These are phyloP conservation scores for Xylaria multiplex DNA, from an alignment of 2,329 filamentous ascomycete species.

Conservation along the genomic window DNA sequence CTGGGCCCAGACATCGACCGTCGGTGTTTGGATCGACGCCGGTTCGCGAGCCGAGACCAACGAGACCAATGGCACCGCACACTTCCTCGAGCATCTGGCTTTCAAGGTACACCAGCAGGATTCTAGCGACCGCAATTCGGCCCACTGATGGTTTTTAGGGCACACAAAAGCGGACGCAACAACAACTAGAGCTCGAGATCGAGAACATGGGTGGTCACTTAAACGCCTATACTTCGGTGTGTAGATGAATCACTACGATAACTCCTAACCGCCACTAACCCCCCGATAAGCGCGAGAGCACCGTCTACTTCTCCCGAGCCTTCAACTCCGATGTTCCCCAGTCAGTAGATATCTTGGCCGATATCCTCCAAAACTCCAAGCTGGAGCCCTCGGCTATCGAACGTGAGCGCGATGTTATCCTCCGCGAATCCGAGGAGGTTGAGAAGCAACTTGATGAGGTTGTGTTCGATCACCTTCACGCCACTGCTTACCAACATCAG, in stretches of 20 bases:
- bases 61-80: slow-evolving; percentile 98
- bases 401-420: slow-evolving; percentile 97
- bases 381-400: slow-evolving; percentile 93
- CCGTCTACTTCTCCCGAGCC: slow-evolving; percentile 99
- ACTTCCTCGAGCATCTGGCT: slow-evolving; percentile 99
- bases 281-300: slow-evolving; percentile 87
- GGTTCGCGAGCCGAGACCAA: slow-evolving; percentile 97
- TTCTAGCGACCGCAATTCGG: slow-evolving; percentile 11
- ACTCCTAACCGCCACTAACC: slow-evolving; percentile 28
- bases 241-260: slow-evolving; percentile 50
- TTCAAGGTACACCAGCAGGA: slow-evolving; percentile 80
- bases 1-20: slow-evolving; percentile 97
- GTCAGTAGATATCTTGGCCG: slow-evolving; percentile 97
- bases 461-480: slow-evolving; percentile 98
- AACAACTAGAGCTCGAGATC: slow-evolving; percentile 98
- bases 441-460: slow-evolving; percentile 99
- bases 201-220: slow-evolving; percentile 99
- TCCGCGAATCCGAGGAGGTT: slow-evolving; percentile 98
- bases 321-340: slow-evolving; percentile 98
- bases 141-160: slow-evolving; percentile 65
- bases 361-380: slow-evolving; percentile 99
- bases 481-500: slow-evolving; percentile 96
- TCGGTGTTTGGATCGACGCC: slow-evolving; percentile 99
- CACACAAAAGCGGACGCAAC: slow-evolving; percentile 91
- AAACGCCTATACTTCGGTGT: slow-evolving; percentile 98